phyloP scores from a whole-genome alignment of 257 asterid genomes.

The Voacanga thouarsii region DNA sequence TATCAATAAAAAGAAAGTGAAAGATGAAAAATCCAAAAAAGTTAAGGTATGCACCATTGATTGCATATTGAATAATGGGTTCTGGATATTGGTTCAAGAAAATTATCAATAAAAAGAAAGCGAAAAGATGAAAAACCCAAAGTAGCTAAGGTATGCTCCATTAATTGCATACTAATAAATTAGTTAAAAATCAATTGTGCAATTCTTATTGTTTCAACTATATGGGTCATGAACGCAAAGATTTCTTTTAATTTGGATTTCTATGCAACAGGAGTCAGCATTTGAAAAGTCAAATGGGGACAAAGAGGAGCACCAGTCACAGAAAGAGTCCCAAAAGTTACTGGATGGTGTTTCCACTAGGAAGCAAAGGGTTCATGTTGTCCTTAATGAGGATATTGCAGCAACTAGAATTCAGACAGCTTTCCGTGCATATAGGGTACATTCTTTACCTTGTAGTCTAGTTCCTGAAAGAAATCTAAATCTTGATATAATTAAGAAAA shows the following conservation, averaged over 20 bases:
- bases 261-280: constrained; percentile 45
- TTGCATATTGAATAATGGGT: constrained; percentile 41
- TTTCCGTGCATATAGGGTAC: constrained; percentile 58
- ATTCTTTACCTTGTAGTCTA: not conserved
- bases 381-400: constrained; percentile 57
- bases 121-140: constrained; percentile 40
- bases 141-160: constrained; percentile 42
- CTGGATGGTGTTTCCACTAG: constrained; percentile 29
- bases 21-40: constrained; percentile 42
- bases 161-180: not conserved
- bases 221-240: not conserved
- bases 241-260: constrained; percentile 1
- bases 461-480: not conserved
- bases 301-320: constrained; percentile 27
- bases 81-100: constrained; percentile 76
- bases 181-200: not conserved
- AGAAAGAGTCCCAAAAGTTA: constrained; percentile 26
- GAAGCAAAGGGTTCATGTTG: constrained; percentile 27
- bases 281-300: constrained; percentile 35
- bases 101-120: constrained; percentile 60
- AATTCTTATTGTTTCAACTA: not conserved
- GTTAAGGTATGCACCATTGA: constrained; percentile 43
- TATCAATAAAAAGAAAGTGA: constrained; percentile 55
- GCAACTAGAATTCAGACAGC: constrained; percentile 81
- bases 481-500: not conserved